Conservation (phyloP, 108 stramenopile species). For the Nitzschia palea region DNA sequence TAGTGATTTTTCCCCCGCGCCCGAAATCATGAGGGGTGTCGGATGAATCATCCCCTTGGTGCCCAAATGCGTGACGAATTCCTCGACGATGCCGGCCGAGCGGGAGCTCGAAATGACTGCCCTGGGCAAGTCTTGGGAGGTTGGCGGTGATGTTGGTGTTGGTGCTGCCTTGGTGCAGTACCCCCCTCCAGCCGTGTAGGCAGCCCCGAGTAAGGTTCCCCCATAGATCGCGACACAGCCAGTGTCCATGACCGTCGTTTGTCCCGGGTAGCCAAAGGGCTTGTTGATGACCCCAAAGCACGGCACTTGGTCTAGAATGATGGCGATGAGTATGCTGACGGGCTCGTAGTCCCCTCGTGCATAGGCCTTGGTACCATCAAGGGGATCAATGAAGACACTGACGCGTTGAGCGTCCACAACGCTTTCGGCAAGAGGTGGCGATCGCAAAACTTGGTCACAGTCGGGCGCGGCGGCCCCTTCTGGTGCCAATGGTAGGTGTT, state of each 20-base stretch:
- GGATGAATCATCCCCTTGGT: slow-evolving; percentile 41
- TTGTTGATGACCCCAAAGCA: slow-evolving; percentile 68
- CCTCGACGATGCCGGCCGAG: slow-evolving; percentile 46
- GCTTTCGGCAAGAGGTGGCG: background rate
- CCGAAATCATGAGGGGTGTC: slow-evolving; percentile 41
- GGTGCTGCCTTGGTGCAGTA: background rate
- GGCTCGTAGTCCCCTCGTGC: slow-evolving; percentile 65
- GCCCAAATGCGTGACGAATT: slow-evolving; percentile 46
- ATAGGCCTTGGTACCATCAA: slow-evolving; percentile 84
- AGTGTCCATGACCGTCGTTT: slow-evolving; percentile 41
- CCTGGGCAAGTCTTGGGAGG: slow-evolving; percentile 22
- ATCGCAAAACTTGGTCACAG: background rate
- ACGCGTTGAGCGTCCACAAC: slow-evolving; percentile 38
- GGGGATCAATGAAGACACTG: slow-evolving; percentile 79
- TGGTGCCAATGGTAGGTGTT: slow-evolving; percentile 7
- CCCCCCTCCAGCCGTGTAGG: slow-evolving; percentile 42
- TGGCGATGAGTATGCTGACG: slow-evolving; percentile 72
- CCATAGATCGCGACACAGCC: slow-evolving; percentile 58
- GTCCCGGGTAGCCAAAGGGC: slow-evolving; percentile 50
- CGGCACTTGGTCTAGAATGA: slow-evolving; percentile 51
- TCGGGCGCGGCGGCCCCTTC: background rate
- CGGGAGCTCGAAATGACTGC: slow-evolving; percentile 57
- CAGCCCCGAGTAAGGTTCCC: slow-evolving; percentile 48
- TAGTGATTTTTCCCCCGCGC: slow-evolving; percentile 63
- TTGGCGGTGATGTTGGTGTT: background rate